These are phyloP conservation scores for Ramaria sp. DNA, from an alignment of 768 basidiomycete genomes.

Conservation along the genomic window DNA sequence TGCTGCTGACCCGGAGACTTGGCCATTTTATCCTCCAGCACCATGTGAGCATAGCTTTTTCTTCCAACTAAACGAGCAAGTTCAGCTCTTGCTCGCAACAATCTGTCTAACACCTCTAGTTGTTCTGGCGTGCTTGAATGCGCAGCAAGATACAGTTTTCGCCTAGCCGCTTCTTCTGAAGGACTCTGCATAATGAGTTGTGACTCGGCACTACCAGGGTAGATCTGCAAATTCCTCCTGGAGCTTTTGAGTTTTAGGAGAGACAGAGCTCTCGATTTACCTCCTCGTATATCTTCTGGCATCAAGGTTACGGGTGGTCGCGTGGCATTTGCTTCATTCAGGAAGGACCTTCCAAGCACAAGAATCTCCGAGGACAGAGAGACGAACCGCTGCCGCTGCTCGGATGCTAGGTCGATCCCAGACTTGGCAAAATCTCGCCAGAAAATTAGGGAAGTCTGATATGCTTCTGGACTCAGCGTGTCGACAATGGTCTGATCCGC, in stretches of 20 bases:
- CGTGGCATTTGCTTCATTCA: slow-evolving; percentile 51
- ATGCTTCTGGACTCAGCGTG: slow-evolving; percentile 62
- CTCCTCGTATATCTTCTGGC: slow-evolving; percentile 54
- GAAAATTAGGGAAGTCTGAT: slow-evolving; percentile 85
- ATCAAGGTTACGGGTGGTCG: slow-evolving; percentile 60
- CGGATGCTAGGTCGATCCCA: slow-evolving; percentile 78
- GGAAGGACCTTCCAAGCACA: slow-evolving; percentile 76
- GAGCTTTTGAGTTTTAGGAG: slow-evolving; percentile 6
- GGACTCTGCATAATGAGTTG: slow-evolving; percentile 90
- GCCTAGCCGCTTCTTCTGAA: slow-evolving; percentile 71
- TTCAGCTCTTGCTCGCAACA: slow-evolving; percentile 70
- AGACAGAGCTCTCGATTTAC: neutral
- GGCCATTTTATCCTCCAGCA: slow-evolving; percentile 93
- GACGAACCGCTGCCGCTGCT: slow-evolving; percentile 73
- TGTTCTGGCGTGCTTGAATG: slow-evolving; percentile 68
- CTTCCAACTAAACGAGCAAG: slow-evolving; percentile 78
- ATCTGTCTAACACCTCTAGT: slow-evolving; percentile 61
- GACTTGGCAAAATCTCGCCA: slow-evolving; percentile 97
- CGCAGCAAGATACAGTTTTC: slow-evolving; percentile 72
- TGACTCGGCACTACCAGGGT: slow-evolving; percentile 82
- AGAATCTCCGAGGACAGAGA: slow-evolving; percentile 84
- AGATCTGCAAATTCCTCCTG: slow-evolving; percentile 41
- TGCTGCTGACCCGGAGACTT: slow-evolving; percentile 62
- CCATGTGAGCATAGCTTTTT: slow-evolving; percentile 79
- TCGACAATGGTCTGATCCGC: slow-evolving; percentile 55